Evolutionary conservation across 768 basidiomycete species (phyloP), one percentile per base, ranked within the genome.

Genomic region (Boletus rex-veris): DNA sequence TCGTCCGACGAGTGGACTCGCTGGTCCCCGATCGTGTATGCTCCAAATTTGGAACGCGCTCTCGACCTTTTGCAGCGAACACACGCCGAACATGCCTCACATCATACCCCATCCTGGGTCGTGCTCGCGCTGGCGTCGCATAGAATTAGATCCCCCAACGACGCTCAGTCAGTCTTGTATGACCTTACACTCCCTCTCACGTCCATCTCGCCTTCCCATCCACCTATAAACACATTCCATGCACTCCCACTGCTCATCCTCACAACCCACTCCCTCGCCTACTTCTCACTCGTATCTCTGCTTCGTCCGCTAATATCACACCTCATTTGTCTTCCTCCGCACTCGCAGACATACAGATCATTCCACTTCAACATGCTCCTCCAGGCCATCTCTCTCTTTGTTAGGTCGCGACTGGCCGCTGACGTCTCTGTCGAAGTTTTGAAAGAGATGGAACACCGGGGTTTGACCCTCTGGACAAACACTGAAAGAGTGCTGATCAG

Each of bases 291-390:
- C 24, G 56, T 80, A 14, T 53, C 74, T 3, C 76, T 79, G 0
- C 69, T 85, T 43, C 76, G 73, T 15, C 71, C 71, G 14, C 59
- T 84, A 24, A 61, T 80, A 10, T 66, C 77, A 33, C 64, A 68
- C 14, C 77, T 83, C 54, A 67, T 81, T 21, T 57, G 54, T 30
- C 70, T 73, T 4, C 63, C 60, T 33, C 51, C 61, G 3, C 40
- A 44, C 18, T 37, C 53, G 28, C 60, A 63, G 10, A 42, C 46
- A 9, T 24, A 57, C 43, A 60, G 64, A 15, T 52, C 75, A 33
- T 63, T 69, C 38, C 47, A 74, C 52, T 83, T 79, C 71, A 85
- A 85, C 58, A 72, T 77, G 47, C 67, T 85, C 45, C 75, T 85
- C 18, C 75, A 75, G 46, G 77, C 81, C 5, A 66, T 85, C 24